phyloP scores from a whole-genome alignment of 2,329 filamentous ascomycete species.

The Nemania diffusa region DNA sequence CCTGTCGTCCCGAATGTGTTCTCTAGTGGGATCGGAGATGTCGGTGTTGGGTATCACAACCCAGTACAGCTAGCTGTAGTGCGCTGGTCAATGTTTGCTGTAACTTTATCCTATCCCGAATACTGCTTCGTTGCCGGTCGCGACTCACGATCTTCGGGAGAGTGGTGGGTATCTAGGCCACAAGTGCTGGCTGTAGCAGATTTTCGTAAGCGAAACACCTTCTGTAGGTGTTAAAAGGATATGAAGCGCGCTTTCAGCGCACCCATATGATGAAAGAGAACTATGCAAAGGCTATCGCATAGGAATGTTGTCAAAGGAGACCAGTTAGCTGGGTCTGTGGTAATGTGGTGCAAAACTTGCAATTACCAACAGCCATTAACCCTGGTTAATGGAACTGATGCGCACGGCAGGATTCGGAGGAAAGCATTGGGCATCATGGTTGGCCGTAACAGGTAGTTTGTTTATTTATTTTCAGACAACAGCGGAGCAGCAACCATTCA shows the following conservation, averaged over 20 bases:
- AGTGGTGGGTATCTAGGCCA: not conserved
- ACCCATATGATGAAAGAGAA: slow-evolving; percentile 41
- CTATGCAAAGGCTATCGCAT: slow-evolving; percentile 34
- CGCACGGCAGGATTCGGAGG: slow-evolving; percentile 10
- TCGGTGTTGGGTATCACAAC: not conserved
- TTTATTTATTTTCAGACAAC: slow-evolving; percentile 50
- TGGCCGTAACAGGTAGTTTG: slow-evolving; percentile 51
- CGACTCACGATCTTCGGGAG: not conserved
- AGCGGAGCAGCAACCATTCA: slow-evolving; percentile 38
- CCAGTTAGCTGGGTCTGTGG: slow-evolving; percentile 21
- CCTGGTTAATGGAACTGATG: slow-evolving; percentile 30
- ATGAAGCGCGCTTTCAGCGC: slow-evolving; percentile 43
- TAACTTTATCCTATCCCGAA: not conserved
- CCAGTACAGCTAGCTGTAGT: slow-evolving; percentile 7
- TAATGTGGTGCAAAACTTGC: slow-evolving; percentile 28
- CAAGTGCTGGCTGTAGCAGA: slow-evolving; percentile 1
- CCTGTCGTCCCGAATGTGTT: not conserved
- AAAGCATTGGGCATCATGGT: slow-evolving; percentile 35
- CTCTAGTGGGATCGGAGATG: slow-evolving; percentile 2
- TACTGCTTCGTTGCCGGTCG: not conserved
- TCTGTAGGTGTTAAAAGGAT: slow-evolving; percentile 14
- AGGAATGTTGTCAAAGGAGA: slow-evolving; percentile 38
- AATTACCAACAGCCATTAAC: slow-evolving; percentile 24
- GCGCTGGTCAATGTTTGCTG: not conserved
- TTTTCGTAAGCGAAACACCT: slow-evolving; percentile 17